Evolutionary conservation across 2,329 filamentous ascomycete species (phyloP).

Genomic region (Pseudohalonectria lignicola): DNA sequence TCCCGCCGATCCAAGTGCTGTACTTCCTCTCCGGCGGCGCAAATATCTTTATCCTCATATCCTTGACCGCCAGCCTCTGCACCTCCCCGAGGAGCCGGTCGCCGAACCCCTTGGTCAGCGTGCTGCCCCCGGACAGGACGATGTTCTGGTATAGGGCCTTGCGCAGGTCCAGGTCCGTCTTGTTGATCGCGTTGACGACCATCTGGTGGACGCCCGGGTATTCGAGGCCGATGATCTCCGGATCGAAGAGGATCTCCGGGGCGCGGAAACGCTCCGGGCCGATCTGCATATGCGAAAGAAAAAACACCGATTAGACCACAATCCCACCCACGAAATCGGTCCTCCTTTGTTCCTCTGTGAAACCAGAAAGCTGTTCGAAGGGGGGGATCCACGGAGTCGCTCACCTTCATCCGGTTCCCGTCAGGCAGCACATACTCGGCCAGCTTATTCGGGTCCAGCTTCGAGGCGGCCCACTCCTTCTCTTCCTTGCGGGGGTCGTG

Average conservation of each 20-base stretch:
- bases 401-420: conserved; percentile 82
- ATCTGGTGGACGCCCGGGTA: conserved; percentile 97
- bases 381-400: no score
- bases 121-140: conserved; percentile 90
- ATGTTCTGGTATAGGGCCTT: conserved; percentile 95
- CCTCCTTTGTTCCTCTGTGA: no score
- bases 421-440: conserved; percentile 87
- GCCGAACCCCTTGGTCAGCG: conserved; percentile 92
- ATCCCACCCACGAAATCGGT: conserved; percentile 6
- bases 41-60: conserved; percentile 99
- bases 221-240: conserved; percentile 91
- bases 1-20: conserved; percentile 97
- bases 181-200: conserved; percentile 88
- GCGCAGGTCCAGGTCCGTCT: conserved; percentile 89
- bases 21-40: conserved; percentile 96
- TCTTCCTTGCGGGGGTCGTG: conserved; percentile 87
- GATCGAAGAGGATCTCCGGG: conserved; percentile 94
- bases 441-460: conserved; percentile 65
- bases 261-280: conserved; percentile 91
- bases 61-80: conserved; percentile 87
- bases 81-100: conserved; percentile 87
- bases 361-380: no score
- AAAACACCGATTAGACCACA: no score
- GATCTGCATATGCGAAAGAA: conserved; percentile 42
- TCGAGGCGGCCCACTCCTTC: conserved; percentile 83